Conservation (phyloP, 768 basidiomycete genomes). For the Leccinum obscurum region DNA sequence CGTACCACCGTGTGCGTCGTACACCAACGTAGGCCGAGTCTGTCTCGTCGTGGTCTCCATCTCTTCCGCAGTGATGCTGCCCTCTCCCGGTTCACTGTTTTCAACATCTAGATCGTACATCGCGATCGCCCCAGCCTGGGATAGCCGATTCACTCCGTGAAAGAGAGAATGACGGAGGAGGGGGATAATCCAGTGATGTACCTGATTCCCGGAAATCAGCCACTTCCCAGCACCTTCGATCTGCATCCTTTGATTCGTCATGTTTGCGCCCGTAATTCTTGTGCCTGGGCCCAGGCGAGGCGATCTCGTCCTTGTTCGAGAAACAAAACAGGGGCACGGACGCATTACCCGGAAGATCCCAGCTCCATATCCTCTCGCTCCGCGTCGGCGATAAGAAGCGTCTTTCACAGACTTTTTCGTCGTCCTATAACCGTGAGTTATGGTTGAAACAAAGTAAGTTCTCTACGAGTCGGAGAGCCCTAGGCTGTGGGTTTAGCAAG, state of each 20-base stretch:
- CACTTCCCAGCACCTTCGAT: constrained; percentile 66
- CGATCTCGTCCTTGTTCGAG: constrained; percentile 2
- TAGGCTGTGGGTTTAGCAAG: not conserved
- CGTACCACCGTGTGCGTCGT: constrained; percentile 60
- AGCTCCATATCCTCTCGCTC: constrained; percentile 57
- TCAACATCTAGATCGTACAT: constrained; percentile 52
- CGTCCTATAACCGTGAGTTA: not conserved
- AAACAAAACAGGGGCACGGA: constrained; percentile 43
- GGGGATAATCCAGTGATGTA: constrained; percentile 29
- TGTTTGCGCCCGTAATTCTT: constrained; percentile 25
- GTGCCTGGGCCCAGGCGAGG: not conserved
- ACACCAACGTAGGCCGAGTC: constrained; percentile 36
- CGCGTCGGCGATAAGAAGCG: constrained; percentile 28
- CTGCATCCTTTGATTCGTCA: constrained; percentile 73
- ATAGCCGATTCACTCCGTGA: not conserved
- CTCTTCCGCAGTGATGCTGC: not conserved
- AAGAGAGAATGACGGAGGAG: not conserved
- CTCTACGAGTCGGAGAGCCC: not conserved
- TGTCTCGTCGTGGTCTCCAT: constrained; percentile 10
- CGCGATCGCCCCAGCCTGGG: constrained; percentile 57
- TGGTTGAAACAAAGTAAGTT: constrained; percentile 11
- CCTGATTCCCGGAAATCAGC: constrained; percentile 69
- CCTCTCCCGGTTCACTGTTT: constrained; percentile 3
- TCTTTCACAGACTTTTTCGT: not conserved
- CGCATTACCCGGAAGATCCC: constrained; percentile 73